Evolutionary conservation across 2,329 filamentous ascomycete species (phyloP), one percentile per base, ranked within the genome.

Genomic region (Fusarium albidum): DNA sequence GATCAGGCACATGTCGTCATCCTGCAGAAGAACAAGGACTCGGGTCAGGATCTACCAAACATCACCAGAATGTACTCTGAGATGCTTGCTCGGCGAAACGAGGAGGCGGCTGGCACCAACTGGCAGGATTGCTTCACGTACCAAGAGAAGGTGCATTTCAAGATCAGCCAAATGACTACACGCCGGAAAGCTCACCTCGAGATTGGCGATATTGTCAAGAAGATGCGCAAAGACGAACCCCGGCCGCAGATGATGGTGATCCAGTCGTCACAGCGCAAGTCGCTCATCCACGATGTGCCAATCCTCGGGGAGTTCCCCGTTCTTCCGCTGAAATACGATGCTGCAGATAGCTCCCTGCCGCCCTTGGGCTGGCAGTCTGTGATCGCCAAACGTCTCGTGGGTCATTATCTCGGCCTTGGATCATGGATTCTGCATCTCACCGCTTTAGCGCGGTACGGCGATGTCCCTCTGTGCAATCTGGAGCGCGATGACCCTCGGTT

Each of bases 311-410:
- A 96, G 31, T 89, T 96, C 61, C 95, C 95, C 0, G 83, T 94
- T 12, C 75, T 99, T 37, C 84, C 90, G 1, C 81, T 99, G 40
- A 89, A 89, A 66, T 89, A 91, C 54, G 92, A 98, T 66, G 83
- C 89, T 21, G 84, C 88, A 0, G 96, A 99, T 69, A 92, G 90
- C 71, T 89, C 92, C 31, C 79, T 98, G 5, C 95, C 95, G 9
- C 92, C 94, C 1, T 81, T 99, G 13, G 93, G 92, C 3, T 99
- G 95, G 95, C 95, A 98, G 71, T 81, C 86, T 0, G 93, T 96
- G 54, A 87, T 96, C 52, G 91, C 92, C 3, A 92, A 91, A 66
- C 86, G 94, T 21, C 78, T 98, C 9, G 88, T 98, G 9, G 88
- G 88, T 25, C 92, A 96, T 68, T 99, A 97, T 70, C 83, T 99